Base-by-base conservation (phyloP, 2,329 filamentous ascomycete species). In the Talaromyces sp. region DNA sequence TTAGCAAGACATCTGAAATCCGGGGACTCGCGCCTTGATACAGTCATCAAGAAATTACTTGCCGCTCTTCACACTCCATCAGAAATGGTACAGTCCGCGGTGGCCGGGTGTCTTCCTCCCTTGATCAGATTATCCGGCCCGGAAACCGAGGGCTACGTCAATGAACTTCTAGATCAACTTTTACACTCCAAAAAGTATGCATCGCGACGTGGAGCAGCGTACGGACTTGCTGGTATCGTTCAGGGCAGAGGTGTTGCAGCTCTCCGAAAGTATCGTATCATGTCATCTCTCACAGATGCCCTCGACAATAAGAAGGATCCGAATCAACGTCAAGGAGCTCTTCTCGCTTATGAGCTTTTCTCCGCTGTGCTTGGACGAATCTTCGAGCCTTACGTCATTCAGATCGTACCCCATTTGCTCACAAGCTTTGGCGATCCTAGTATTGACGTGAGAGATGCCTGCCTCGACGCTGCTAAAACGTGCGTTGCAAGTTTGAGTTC, bases 371-470 rank as follows among this genome's bases (percentile, higher is more conserved):
- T 99, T 22, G 92, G 91, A 13, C 87, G 89, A 15, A 80, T 93
- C 1, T 99, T 97, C 69, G 94, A 99, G 75, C 94, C 94, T 7
- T 99, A 99, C 65, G 89, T 97, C 61, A 94, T 99, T 60, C 89
- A 96, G 70, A 89, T 97, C 52, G 90, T 99, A 25, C 93, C 93
- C 19, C 90, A 97, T 68, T 80, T 99, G 21, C 83, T 99, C 11
- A 84, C 83, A 39, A 90, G 91, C 22, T 99, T 99, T 66, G 92
- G 94, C 56, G 94, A 99, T 72, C 80, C 84, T 56, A 96, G 87
- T 67, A 83, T 87, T 52, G 91, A 97, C 71, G 94, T 99, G 31
- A 88, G 94, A 70, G 92, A 96, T 63, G 91, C 91, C 22, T 96
- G 93, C 75, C 80, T 97, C 40, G 92, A 96, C 63, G 90, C 94